Percentiles rank a stretch among this genome's conserved stretches.
phyloP scores from a whole-genome alignment of 1,284 basidiomycete genomes.

The Rhizoctonia solani region DNA sequence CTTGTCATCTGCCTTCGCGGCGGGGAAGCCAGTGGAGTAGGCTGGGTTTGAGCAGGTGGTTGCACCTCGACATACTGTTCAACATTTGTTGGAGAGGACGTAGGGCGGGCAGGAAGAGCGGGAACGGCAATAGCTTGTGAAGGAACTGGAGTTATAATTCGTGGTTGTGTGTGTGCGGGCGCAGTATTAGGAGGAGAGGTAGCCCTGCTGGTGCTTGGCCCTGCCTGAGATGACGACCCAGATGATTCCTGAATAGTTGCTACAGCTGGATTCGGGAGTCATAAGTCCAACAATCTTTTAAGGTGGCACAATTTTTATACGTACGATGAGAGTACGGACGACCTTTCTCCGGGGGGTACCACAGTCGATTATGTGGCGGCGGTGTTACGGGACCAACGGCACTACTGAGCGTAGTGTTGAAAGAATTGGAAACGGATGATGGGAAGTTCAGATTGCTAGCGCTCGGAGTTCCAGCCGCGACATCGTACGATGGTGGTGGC shows the following conservation, averaged over 20 bases:
- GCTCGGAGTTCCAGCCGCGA: constrained; percentile 10
- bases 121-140: background rate
- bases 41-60: background rate
- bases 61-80: background rate
- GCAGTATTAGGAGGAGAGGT: background rate
- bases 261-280: background rate
- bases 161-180: background rate
- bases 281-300: background rate
- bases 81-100: background rate
- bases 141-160: background rate
- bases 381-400: constrained; percentile 17
- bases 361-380: constrained; percentile 14
- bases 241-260: background rate
- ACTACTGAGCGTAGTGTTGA: constrained; percentile 24
- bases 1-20: background rate
- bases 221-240: constrained; percentile 16
- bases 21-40: background rate
- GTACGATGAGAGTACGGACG: background rate
- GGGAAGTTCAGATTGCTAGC: constrained; percentile 29
- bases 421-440: constrained; percentile 5
- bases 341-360: constrained; percentile 21
- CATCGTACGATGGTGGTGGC: constrained; percentile 26
- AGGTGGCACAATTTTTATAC: background rate
- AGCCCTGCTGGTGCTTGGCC: background rate
- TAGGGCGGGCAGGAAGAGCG: background rate